Base-by-base conservation (phyloP, 495 filamentous ascomycete genomes). In the Apiosordaria backusii region DNA sequence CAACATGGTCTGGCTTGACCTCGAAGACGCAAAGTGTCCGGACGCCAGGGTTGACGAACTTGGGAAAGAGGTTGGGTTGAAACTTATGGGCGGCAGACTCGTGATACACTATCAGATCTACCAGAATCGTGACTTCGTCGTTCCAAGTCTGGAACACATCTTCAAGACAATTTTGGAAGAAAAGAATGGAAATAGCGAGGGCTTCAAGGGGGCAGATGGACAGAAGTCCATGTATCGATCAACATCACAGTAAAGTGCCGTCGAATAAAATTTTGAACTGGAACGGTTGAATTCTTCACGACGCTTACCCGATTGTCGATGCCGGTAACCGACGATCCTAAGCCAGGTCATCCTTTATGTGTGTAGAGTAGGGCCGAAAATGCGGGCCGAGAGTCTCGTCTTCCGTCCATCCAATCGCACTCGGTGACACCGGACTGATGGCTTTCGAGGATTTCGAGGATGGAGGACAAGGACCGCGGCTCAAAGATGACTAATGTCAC, bases 1-100 rank as follows among this genome's bases (percentile, higher is more conserved):
- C 52, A 97, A 98, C 76, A 97, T 97, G 90, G 87, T 96, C 18
- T 98, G 93, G 94, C 68, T 97, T 64, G 90, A 96, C 77, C 76
- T 97, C 27, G 86, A 88, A 26, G 80, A 73, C 13, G 73, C 69
- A 5, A 78, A 81, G 0, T 78, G 87, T 62, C 67, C 72, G 4
- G 64, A 53, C 13, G 78, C 82, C 57, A 74, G 72, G 29, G 80
- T 89, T 35, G 77, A 82, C 21, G 75, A 79, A 63, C 71, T 84
- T 18, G 84, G 80, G 10, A 75, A 78, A 69, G 79, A 84, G 67
- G 76, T 78, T 21, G 89, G 89, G 0, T 60, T 91, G 53, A 84
- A 74, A 65, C 45, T 88, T 0, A 68, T 80, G 21, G 80, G 80
- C 10, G 80, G 79, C 22, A 76, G 88, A 66, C 67, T 90, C 68